Conservation (phyloP, 805 yeast genomes). For the Ogataea angusta region DNA sequence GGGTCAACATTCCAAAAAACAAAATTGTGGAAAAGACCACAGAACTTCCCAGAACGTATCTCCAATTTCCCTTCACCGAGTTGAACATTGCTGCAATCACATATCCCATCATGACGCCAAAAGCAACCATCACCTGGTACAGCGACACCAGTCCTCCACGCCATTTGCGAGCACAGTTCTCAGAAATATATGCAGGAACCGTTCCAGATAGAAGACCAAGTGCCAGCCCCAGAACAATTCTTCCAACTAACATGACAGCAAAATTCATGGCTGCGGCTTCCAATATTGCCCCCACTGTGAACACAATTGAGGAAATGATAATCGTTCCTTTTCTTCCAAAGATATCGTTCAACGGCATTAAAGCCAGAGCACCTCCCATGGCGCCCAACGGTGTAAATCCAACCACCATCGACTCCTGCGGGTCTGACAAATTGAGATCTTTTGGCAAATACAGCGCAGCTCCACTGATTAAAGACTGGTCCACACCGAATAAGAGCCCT, state of each 20-base stretch:
- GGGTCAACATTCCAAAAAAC: constrained; percentile 46
- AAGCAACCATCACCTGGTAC: constrained; percentile 59
- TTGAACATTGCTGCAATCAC: constrained; percentile 60
- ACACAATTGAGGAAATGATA: constrained; percentile 53
- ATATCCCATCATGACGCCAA: constrained; percentile 62
- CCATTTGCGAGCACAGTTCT: constrained; percentile 51
- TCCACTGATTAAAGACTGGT: constrained; percentile 15
- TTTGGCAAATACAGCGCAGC: constrained; percentile 12
- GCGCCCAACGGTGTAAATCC: constrained; percentile 62
- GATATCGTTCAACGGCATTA: constrained; percentile 52
- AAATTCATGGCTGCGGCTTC: constrained; percentile 47
- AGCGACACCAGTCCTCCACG: constrained; percentile 59
- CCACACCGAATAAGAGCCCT: constrained; percentile 15
- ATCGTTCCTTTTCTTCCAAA: constrained; percentile 55
- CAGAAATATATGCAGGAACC: constrained; percentile 59
- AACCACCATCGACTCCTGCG: constrained; percentile 14
- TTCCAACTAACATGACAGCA: constrained; percentile 53
- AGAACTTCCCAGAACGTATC: constrained; percentile 61
- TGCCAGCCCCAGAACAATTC: constrained; percentile 58
- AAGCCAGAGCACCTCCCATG: constrained; percentile 54
- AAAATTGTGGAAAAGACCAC: constrained; percentile 52
- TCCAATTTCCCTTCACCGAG: constrained; percentile 55
- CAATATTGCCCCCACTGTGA: constrained; percentile 55
- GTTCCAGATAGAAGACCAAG: constrained; percentile 61
- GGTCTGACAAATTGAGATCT: constrained; percentile 3